phyloP scores from a whole-genome alignment of 306 rosid species.

The Cicer chorassanicum region DNA sequence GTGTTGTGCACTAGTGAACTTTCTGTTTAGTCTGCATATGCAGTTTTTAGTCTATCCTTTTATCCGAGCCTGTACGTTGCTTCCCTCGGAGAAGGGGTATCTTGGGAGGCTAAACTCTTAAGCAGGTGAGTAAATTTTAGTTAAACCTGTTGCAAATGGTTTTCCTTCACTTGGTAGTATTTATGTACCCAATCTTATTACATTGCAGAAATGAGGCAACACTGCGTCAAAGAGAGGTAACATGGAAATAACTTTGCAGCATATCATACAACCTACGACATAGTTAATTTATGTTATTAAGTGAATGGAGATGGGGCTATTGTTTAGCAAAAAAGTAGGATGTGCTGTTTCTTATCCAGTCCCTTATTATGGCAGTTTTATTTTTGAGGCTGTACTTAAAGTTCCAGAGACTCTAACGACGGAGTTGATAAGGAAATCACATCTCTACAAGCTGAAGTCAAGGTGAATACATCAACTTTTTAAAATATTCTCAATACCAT shows the following conservation, averaged over 20 bases:
- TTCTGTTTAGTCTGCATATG: constrained; percentile 27
- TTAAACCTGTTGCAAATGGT: constrained; percentile 40
- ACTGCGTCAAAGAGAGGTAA: constrained; percentile 91
- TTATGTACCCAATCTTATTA: constrained; percentile 34
- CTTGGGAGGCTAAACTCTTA: constrained; percentile 97
- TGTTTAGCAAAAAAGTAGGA: constrained; percentile 32
- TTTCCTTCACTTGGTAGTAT: constrained; percentile 38
- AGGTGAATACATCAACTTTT: constrained; percentile 49
- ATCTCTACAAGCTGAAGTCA: constrained; percentile 65
- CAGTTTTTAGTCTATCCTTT: constrained; percentile 38
- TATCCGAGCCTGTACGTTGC: constrained; percentile 71
- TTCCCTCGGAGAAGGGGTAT: constrained; percentile 90
- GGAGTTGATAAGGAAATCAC: constrained; percentile 69
- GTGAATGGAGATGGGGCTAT: constrained; percentile 37
- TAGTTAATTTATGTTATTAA: constrained; percentile 29
- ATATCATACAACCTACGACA: constrained; percentile 31
- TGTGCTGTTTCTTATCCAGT: constrained; percentile 40
- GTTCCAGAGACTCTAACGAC: constrained; percentile 70
- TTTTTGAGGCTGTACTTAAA: constrained; percentile 79
- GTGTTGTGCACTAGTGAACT: constrained; percentile 13
- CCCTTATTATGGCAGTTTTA: constrained; percentile 36
- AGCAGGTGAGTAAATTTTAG: constrained; percentile 78
- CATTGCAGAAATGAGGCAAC: constrained; percentile 91
- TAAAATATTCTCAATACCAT: constrained; percentile 21
- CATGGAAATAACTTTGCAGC: constrained; percentile 41